Base-by-base conservation (phyloP, 2,329 filamentous ascomycete genomes). In the Didymella segeticola region DNA sequence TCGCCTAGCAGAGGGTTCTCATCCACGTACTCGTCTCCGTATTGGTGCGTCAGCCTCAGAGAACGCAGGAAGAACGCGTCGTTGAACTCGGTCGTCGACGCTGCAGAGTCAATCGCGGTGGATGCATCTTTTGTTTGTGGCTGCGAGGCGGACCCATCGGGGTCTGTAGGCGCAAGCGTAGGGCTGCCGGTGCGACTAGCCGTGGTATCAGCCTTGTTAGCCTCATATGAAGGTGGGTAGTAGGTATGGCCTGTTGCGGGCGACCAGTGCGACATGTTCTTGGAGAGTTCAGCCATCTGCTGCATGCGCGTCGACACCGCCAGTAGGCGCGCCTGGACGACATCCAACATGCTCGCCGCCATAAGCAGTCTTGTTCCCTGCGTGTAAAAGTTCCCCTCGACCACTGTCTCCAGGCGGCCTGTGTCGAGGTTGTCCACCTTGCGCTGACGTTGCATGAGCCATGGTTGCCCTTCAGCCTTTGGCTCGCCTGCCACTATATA, bases 1-100 rank as follows among this genome's bases (percentile, higher is more conserved):
- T 88, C 86, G 41, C 86, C 86, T 7, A 82, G 76, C 12, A 88
- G 72, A 0, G 86, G 84, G 55, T 82, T 86, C 62, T 87, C 85
- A 67, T 88, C 86, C 76, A 84, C 84, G 72, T 80, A 88, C 58
- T 88, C 85, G 59, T 85, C 80, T 12, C 80, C 82, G 64, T 83
- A 86, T 7, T 74, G 74, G 11, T 82, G 73, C 20, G 81, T 79
- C 27, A 86, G 75, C 29, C 68, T 72, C 46, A 85, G 78, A 8
- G 82, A 81, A 17, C 81, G 76, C 39, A 71, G 52, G 60, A 78
- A 70, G 15, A 72, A 58, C 20, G 59, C 58, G 74, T 78, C 47
- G 5, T 61, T 64, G 61, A 72, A 72, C 5, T 65, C 63, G 7
- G 61, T 65, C 2, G 60, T 61, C 20, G 57, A 51, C 19, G 63